Conservation (phyloP, 2,329 filamentous ascomycete species). For the Lasiodiplodia gonubiensis region DNA sequence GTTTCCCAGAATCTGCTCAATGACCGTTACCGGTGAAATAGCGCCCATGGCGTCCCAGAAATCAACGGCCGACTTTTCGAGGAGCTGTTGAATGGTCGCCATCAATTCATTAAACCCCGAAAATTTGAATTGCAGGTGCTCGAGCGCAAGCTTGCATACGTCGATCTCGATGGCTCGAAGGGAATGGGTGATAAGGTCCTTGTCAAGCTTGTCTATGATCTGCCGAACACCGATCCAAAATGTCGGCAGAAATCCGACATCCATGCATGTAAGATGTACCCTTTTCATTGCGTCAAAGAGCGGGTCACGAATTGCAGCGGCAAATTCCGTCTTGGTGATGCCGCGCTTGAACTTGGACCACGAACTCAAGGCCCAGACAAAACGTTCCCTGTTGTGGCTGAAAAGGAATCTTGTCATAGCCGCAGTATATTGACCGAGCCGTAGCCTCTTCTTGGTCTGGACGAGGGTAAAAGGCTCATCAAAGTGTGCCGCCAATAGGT, state of each 20-base stretch:
- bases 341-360: slow-evolving; percentile 70
- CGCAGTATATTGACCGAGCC: slow-evolving; percentile 75
- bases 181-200: slow-evolving; percentile 75
- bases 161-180: slow-evolving; percentile 80
- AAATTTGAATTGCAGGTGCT: slow-evolving; percentile 64
- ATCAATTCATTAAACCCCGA: slow-evolving; percentile 71
- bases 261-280: slow-evolving; percentile 62
- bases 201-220: slow-evolving; percentile 75
- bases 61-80: slow-evolving; percentile 76
- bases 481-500: slow-evolving; percentile 65
- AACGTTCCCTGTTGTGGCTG: slow-evolving; percentile 67
- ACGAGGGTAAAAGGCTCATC: slow-evolving; percentile 83
- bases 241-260: slow-evolving; percentile 63
- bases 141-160: slow-evolving; percentile 63
- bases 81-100: slow-evolving; percentile 70
- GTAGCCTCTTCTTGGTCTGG: slow-evolving; percentile 78
- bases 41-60: slow-evolving; percentile 90
- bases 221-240: slow-evolving; percentile 81
- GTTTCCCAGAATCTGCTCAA: slow-evolving; percentile 82
- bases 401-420: slow-evolving; percentile 88
- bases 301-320: slow-evolving; percentile 81
- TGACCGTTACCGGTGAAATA: slow-evolving; percentile 77
- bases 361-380: slow-evolving; percentile 70
- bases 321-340: slow-evolving; percentile 76
- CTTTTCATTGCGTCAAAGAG: slow-evolving; percentile 70